Base-by-base conservation (phyloP, 192 early-diverging fungal species). In the Coemansia sp. region DNA sequence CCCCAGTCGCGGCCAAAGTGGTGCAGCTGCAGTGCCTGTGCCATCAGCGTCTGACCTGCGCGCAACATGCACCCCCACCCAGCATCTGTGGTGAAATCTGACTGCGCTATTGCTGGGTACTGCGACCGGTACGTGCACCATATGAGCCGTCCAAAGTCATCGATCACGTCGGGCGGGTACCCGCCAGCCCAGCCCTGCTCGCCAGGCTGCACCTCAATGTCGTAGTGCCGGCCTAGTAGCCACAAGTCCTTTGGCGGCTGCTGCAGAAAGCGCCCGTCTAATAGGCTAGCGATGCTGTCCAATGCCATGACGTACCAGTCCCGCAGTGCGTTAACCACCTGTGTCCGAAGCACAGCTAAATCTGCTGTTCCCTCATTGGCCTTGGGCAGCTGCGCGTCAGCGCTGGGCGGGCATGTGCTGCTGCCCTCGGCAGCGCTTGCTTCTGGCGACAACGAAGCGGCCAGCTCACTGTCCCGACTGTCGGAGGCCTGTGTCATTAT, bases 61-160 rank as follows among this genome's bases (percentile, higher is more conserved):
- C 96, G 69, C 46, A 99, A 66, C 96, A 99, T 99, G 72, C 96
- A 99, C 0, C 96, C 96, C 93, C 93, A 93, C 4, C 91, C 91
- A 40, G 84, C 80, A 63, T 99, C 96, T 8, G 84, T 85, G 15
- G 90, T 95, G 54, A 85, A 92, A 17, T 86, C 85, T 7, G 88
- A 64, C 6, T 59, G 76, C 48, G 81, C 64, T 53, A 98, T 94
- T 2, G 89, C 84, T 8, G 90, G 84, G 71, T 89, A 98, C 30
- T 83, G 81, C 52, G 89, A 83, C 49, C 96, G 80, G 64, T 98
- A 98, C 2, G 94, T 97, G 64, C 91, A 85, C 94, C 96, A 97
- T 17, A 90, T 77, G n/a, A 88, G 79, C 20, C 81, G 79, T 12
- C 76, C 74, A 70, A 94, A 95, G 72, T 96, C 93, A n/a, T 63